Conservation (phyloP, 2,329 filamentous ascomycete genomes). For the Cytospora leucostoma region DNA sequence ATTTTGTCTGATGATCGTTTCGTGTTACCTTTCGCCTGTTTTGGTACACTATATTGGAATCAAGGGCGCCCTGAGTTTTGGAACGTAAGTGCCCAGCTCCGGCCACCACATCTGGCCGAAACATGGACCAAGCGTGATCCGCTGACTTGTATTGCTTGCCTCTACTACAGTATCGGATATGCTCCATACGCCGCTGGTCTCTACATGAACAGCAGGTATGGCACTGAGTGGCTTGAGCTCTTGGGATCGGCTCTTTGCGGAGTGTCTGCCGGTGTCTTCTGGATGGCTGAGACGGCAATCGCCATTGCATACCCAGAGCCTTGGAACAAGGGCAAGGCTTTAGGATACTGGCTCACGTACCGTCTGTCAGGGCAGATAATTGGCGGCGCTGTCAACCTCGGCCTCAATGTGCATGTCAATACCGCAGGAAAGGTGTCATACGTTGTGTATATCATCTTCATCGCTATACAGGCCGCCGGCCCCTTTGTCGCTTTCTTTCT, state of each 20-base stretch:
- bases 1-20: slow-evolving; percentile 47
- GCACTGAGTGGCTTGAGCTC: slow-evolving; percentile 67
- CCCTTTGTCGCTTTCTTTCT: slow-evolving; percentile 66
- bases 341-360: slow-evolving; percentile 69
- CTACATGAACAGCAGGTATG: slow-evolving; percentile 72
- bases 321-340: slow-evolving; percentile 62
- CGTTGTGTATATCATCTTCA: slow-evolving; percentile 69
- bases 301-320: slow-evolving; percentile 73
- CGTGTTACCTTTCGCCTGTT: slow-evolving; percentile 58
- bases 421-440: slow-evolving; percentile 68
- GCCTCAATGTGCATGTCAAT: slow-evolving; percentile 60
- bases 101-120: background rate
- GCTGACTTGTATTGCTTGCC: background rate
- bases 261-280: slow-evolving; percentile 71
- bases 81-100: slow-evolving; percentile 50
- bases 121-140: background rate
- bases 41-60: slow-evolving; percentile 70
- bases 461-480: slow-evolving; percentile 66
- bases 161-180: slow-evolving; percentile 56
- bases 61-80: slow-evolving; percentile 69
- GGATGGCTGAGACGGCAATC: slow-evolving; percentile 74
- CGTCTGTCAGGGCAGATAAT: slow-evolving; percentile 52
- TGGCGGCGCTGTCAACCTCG: slow-evolving; percentile 71
- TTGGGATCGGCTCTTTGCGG: slow-evolving; percentile 70
- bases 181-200: slow-evolving; percentile 71